Evolutionary conservation across 2,329 filamentous ascomycete genomes (phyloP).

Genomic region (Sporothrix sp.): DNA sequence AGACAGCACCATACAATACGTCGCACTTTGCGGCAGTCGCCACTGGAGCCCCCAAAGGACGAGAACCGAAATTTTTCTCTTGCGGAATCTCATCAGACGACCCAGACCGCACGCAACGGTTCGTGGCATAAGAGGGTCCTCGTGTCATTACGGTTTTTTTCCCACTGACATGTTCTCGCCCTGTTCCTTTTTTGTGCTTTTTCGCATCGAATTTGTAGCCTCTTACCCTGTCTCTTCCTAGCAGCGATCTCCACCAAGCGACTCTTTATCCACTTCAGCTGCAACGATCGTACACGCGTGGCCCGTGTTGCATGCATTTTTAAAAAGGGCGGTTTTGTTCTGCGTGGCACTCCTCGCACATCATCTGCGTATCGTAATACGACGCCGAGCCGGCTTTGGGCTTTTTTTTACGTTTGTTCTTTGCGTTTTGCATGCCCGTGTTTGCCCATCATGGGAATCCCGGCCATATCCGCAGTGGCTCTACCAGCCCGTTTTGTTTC

Average conservation of each 20-base stretch:
- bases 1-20: neutral
- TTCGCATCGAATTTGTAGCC: slow-evolving; percentile 1
- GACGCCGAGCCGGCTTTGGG: no score
- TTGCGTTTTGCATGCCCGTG: neutral
- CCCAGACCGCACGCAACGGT: slow-evolving; percentile 6
- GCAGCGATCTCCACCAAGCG: slow-evolving; percentile 2
- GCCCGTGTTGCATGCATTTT: slow-evolving; percentile 3
- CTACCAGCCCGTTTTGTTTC: neutral
- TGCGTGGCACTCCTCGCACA: no score
- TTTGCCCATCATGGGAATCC: neutral
- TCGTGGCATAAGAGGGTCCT: no score
- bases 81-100: neutral
- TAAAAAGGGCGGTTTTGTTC: neutral
- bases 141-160: neutral
- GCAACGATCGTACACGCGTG: neutral
- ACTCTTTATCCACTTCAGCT: neutral
- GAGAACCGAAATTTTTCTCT: no score
- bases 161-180: neutral
- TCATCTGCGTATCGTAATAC: no score
- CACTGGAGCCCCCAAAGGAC: neutral
- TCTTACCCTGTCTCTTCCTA: neutral
- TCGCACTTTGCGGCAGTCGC: neutral
- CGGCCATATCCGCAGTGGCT: neutral
- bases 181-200: neutral
- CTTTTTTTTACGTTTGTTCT: neutral